Percentiles rank a stretch among this genome's conserved stretches.
phyloP scores from a whole-genome alignment of 2,329 filamentous ascomycete genomes.

The Claviceps sp. region DNA sequence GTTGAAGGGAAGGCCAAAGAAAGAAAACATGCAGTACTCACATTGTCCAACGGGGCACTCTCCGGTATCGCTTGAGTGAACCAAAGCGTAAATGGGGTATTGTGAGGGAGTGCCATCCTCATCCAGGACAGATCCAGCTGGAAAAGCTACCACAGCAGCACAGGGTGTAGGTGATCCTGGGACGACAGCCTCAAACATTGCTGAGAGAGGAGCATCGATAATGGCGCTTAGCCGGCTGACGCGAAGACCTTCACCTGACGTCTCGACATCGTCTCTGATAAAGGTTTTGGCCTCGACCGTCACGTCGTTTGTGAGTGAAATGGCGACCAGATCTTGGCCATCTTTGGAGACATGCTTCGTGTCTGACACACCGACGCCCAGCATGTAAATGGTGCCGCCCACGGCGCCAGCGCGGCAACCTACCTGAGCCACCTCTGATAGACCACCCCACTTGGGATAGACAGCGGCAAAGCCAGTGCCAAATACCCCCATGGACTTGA shows the following conservation, averaged over 20 bases:
- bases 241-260: constrained; percentile 15
- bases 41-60: constrained; percentile 83
- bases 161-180: constrained; percentile 68
- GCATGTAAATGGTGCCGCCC: constrained; percentile 79
- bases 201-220: constrained; percentile 49
- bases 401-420: constrained; percentile 84
- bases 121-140: constrained; percentile 32
- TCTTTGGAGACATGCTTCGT: constrained; percentile 9
- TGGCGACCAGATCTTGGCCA: constrained; percentile 20
- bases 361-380: constrained; percentile 52
- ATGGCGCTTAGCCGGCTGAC: constrained; percentile 54
- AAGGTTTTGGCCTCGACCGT: constrained; percentile 41
- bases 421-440: constrained; percentile 81
- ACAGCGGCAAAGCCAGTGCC: constrained; percentile 82
- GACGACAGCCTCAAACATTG: constrained; percentile 55
- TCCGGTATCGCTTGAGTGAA: constrained; percentile 81
- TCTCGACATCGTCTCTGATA: constrained; percentile 29
- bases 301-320: constrained; percentile 44
- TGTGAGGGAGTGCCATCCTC: constrained; percentile 20
- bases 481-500: constrained; percentile 77
- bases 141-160: constrained; percentile 56
- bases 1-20: constrained; percentile 3
- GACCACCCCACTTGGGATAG: constrained; percentile 83
- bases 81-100: constrained; percentile 44
- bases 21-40: constrained; percentile 41